These are phyloP conservation scores for Lentinula sp. DNA, from an alignment of 768 basidiomycete species.

Conservation along the genomic window DNA sequence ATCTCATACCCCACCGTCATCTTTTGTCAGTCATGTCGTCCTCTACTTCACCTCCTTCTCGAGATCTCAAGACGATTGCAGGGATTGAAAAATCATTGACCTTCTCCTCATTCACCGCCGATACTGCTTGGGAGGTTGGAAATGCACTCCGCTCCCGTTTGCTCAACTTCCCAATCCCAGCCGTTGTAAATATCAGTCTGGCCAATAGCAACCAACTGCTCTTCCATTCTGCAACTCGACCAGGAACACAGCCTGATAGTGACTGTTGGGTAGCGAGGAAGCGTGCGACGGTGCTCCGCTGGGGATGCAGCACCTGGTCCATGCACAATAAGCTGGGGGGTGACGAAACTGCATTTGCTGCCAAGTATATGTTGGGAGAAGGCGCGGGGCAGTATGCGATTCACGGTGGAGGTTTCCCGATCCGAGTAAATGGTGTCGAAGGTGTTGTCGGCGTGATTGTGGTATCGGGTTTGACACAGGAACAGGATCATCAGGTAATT, in stretches of 20 bases:
- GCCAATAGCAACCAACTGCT: conserved; percentile 22
- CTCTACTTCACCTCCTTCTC: neutral
- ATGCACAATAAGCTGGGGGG: conserved; percentile 14
- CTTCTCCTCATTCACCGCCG: conserved; percentile 21
- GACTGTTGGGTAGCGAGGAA: conserved; percentile 28
- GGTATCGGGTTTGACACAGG: conserved; percentile 23
- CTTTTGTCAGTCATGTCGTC: neutral
- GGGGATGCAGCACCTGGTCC: conserved; percentile 20
- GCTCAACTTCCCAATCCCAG: conserved; percentile 15
- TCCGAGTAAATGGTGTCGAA: conserved; percentile 25
- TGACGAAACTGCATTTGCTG: conserved; percentile 9
- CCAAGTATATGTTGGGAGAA: conserved; percentile 18
- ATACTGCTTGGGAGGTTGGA: conserved; percentile 27
- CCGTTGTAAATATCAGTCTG: conserved; percentile 21
- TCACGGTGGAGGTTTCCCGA: conserved; percentile 23
- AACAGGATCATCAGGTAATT: conserved; percentile 23
- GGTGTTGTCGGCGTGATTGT: conserved; percentile 27
- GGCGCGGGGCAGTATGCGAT: conserved; percentile 20
- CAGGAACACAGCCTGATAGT: conserved; percentile 23
- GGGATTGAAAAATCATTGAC: conserved; percentile 19
- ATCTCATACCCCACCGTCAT: too few species aligned
- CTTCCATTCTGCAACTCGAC: conserved; percentile 20
- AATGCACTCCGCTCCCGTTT: conserved; percentile 16
- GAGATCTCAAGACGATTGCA: conserved; percentile 13
- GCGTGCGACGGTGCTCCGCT: conserved; percentile 22